These are phyloP conservation scores for Cordyceps fumosorosea DNA, from an alignment of 2,329 filamentous ascomycete species.

Conservation along the genomic window DNA sequence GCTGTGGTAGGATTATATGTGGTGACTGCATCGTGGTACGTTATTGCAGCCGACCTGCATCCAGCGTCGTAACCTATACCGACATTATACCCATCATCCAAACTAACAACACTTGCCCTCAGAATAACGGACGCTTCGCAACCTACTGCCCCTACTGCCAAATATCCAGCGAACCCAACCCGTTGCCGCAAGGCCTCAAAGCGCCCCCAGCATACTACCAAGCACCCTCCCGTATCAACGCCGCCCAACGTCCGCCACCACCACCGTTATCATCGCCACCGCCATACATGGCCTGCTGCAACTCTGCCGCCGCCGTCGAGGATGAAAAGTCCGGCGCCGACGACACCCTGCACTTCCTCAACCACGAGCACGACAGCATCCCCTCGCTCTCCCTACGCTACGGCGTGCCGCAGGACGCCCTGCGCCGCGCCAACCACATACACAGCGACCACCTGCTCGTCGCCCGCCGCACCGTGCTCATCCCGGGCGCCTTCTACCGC, in stretches of 20 bases:
- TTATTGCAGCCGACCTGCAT: constrained; percentile 11
- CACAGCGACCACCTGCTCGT: constrained; percentile 64
- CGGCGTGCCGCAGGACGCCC: constrained; percentile 53
- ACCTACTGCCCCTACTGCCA: constrained; percentile 71
- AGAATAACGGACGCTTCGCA: constrained; percentile 62
- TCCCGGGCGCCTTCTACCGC: constrained; percentile 65
- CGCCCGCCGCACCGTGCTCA: constrained; percentile 62
- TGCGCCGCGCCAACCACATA: constrained; percentile 63
- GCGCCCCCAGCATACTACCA: constrained; percentile 67
- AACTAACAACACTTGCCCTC: constrained; percentile 5
- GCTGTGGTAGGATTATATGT: constrained; percentile 67
- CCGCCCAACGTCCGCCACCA: not conserved
- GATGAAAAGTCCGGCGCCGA: constrained; percentile 33
- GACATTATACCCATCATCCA: not conserved
- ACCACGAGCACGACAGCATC: constrained; percentile 62
- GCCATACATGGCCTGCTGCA: not conserved
- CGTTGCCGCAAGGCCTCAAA: constrained; percentile 54
- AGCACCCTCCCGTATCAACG: constrained; percentile 17
- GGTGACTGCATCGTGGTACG: constrained; percentile 59
- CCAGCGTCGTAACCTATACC: too few relatives aligned
- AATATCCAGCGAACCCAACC: constrained; percentile 53
- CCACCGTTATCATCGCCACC: not conserved
- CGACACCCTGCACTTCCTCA: constrained; percentile 69
- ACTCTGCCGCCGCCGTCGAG: not conserved
- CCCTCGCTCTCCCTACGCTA: constrained; percentile 65